Base-by-base conservation (phyloP, 371 early-diverging fungal species). In the Mortierella sp. region DNA sequence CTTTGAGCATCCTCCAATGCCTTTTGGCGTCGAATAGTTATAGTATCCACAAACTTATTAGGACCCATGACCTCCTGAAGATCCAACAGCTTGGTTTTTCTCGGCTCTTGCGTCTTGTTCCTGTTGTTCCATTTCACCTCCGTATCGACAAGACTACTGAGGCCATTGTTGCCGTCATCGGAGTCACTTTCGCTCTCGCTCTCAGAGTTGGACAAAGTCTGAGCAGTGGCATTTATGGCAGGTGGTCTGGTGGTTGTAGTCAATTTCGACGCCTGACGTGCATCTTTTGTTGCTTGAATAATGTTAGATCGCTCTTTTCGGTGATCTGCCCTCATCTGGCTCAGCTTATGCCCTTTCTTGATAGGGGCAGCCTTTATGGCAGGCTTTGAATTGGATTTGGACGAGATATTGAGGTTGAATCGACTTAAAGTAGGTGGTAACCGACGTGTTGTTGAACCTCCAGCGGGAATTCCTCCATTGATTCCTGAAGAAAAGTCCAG, bases 51-150 rank as follows among this genome's bases (percentile, higher is more conserved):
- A 34, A 59, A 12, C 32, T 62, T 68, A 34, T 51, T 40, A 1
- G 58, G 34, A n/a, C 47, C 58, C 22, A 66, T 47, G 17, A 83
- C 67, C 35, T 83, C 76, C 6, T 47, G 68, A 10, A 83, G 29
- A 19, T 83, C 81, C 40, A 83, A 45, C 22, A 83, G 56, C 37
- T 80, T 83, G 23, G 76, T 81, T 55, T 80, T 71, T 19, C 83
- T 65, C 9, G 73, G 81, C 13, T 62, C 75, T 32, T 67, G 54
- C 3, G 58, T 34, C 31, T 70, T 65, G 65, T 59, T 72, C 22
- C 63, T 49, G 32, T 53, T 69, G 66, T 69, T 71, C 72, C 68
- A 68, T 32, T 72, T 68, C 45, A 64, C 61, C 19, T 78, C 78
- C 12, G 72, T 60, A 26, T 78, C 78, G 35, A 78, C 55, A 19